Conservation (phyloP, 495 filamentous ascomycete genomes). For the Hypoxylon perforatum region DNA sequence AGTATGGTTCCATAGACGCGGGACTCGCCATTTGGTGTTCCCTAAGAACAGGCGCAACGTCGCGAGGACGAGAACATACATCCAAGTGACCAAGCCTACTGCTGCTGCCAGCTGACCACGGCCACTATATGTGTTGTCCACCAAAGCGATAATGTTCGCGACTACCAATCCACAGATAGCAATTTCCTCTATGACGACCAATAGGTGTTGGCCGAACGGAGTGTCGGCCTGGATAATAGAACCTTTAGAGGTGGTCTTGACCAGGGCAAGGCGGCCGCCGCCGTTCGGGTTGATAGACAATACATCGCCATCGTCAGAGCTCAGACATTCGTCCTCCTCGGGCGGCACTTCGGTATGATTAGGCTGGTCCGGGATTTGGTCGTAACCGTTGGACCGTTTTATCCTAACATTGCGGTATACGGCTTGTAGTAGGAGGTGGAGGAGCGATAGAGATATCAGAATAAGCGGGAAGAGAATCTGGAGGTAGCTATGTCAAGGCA, state of each 20-base stretch:
- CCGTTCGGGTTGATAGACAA: constrained; percentile 54
- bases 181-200: constrained; percentile 77
- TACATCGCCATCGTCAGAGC: constrained; percentile 73
- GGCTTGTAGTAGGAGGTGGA: constrained; percentile 69
- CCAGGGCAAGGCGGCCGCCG: constrained; percentile 66
- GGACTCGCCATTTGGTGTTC: constrained; percentile 72
- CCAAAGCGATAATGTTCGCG: constrained; percentile 70
- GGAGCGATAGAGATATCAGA: constrained; percentile 73
- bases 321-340: constrained; percentile 56
- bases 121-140: constrained; percentile 49
- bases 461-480: constrained; percentile 83
- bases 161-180: constrained; percentile 77
- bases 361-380: constrained; percentile 54
- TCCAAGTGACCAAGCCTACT: constrained; percentile 76
- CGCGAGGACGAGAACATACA: constrained; percentile 81
- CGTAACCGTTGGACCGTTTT: constrained; percentile 62
- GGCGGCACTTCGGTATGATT: constrained; percentile 61
- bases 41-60: constrained; percentile 78
- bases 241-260: constrained; percentile 69
- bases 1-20: constrained; percentile 92
- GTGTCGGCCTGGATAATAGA: constrained; percentile 80
- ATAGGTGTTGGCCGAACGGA: constrained; percentile 75
- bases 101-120: constrained; percentile 65
- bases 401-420: constrained; percentile 58
- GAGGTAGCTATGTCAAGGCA: constrained; percentile 77